Conservation (phyloP, 2,329 filamentous ascomycete genomes). For the Diaporthe sp. region DNA sequence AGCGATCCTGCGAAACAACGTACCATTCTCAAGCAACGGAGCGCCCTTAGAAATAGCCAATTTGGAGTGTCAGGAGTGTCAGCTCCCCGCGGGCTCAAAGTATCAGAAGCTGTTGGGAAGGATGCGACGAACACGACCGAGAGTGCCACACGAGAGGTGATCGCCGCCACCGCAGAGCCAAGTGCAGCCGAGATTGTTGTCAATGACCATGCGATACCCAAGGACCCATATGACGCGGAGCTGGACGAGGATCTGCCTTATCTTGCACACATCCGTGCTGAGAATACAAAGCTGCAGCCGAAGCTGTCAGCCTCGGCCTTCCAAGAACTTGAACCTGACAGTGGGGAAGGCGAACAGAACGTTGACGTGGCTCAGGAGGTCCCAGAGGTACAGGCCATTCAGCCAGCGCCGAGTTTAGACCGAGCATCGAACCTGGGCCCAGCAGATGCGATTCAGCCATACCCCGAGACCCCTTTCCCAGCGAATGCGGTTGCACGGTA, state of each 20-base stretch:
- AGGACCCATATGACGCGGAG: slow-evolving; percentile 4
- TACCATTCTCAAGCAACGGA: slow-evolving; percentile 38
- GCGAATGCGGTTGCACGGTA: not conserved
- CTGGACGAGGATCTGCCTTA: slow-evolving; percentile 39
- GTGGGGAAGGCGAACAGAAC: not conserved
- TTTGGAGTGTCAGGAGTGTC: slow-evolving; percentile 16
- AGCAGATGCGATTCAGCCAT: not conserved
- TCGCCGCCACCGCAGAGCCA: not conserved
- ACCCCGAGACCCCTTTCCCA: not conserved
- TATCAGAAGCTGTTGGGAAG: slow-evolving; percentile 38
- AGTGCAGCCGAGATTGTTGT: not conserved
- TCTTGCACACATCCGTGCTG: slow-evolving; percentile 37
- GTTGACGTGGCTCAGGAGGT: not conserved
- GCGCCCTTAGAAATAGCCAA: slow-evolving; percentile 18
- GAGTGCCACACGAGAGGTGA: not conserved
- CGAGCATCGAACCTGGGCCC: not conserved
- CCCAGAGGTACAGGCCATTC: not conserved
- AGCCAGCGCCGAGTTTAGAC: too few species aligned
- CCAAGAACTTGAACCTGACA: not conserved
- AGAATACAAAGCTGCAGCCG: slow-evolving; percentile 7
- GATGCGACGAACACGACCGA: slow-evolving; percentile 26
- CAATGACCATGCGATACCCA: not conserved
- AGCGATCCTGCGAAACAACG: slow-evolving; percentile 31
- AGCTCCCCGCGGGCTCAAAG: slow-evolving; percentile 36
- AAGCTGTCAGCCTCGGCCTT: not conserved